Conservation (phyloP, 306 rosid genomes). For the Quillaja saponaria region DNA sequence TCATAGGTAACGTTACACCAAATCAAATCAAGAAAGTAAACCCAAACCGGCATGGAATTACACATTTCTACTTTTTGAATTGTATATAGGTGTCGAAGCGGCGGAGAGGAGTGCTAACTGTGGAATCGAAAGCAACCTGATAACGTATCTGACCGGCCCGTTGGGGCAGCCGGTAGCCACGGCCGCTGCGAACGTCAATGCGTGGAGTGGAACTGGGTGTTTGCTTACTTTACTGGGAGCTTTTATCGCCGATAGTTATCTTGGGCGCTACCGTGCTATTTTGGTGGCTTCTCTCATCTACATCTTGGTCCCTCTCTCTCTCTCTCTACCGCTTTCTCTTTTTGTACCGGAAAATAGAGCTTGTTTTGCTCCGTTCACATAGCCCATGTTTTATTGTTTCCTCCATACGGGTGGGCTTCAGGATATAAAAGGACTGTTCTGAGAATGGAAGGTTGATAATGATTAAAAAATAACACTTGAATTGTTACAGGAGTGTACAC, state of each 20-base stretch:
- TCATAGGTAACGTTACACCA: conserved; percentile 32
- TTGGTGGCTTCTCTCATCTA: conserved; percentile 35
- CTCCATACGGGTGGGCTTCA: too few relatives aligned
- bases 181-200: conserved; percentile 42
- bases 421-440: too few relatives aligned
- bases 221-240: conserved; percentile 42
- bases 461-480: too few relatives aligned
- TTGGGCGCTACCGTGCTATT: conserved; percentile 45
- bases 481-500: too few relatives aligned
- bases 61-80: neutral
- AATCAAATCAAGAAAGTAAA: too few relatives aligned
- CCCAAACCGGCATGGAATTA: too few relatives aligned
- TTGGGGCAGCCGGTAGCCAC: conserved; percentile 37
- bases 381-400: too few relatives aligned
- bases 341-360: too few relatives aligned
- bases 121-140: conserved; percentile 47
- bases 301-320: conserved; percentile 27
- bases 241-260: conserved; percentile 39
- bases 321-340: too few relatives aligned
- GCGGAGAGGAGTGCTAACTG: conserved; percentile 15
- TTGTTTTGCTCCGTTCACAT: too few relatives aligned
- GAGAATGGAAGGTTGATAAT: too few relatives aligned
- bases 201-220: conserved; percentile 41
- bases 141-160: conserved; percentile 40
- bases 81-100: too few relatives aligned